Conservation (phyloP, 306 rosid genomes). For the Erythrophleum fordii region DNA sequence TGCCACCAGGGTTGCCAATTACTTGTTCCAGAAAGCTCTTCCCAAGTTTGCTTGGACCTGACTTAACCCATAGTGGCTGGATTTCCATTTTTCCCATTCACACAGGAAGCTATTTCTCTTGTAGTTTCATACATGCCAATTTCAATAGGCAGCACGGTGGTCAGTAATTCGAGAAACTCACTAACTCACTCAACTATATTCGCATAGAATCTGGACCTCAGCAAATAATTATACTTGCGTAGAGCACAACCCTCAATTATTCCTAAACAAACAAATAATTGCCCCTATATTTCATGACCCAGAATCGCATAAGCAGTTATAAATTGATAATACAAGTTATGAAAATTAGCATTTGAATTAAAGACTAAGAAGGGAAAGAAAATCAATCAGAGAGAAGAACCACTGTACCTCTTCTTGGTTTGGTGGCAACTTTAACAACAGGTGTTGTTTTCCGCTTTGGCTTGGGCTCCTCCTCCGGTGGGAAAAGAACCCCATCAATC, state of each 20-base stretch:
- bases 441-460: slow-evolving; percentile 42
- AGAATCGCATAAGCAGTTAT: background rate
- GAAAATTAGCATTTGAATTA: background rate
- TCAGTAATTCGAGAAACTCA: background rate
- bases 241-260: background rate
- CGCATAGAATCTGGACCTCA: background rate
- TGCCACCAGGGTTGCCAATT: background rate
- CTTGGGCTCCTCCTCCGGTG: slow-evolving; percentile 44
- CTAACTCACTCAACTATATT: background rate
- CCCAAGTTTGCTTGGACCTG: background rate
- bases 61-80: background rate
- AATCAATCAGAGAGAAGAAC: background rate
- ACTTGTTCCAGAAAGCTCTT: background rate
- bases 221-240: background rate
- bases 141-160: background rate
- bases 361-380: background rate
- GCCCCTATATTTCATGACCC: background rate
- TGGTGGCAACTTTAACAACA: slow-evolving; percentile 50
- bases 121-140: background rate
- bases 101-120: background rate
- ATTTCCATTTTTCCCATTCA: background rate
- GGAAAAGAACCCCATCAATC: slow-evolving; percentile 68
- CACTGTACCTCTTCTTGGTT: slow-evolving; percentile 59
- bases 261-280: background rate
- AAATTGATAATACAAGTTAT: background rate